These are phyloP conservation scores for Boletus rufocinnamomeus DNA, from an alignment of 768 basidiomycete genomes.

Conservation along the genomic window DNA sequence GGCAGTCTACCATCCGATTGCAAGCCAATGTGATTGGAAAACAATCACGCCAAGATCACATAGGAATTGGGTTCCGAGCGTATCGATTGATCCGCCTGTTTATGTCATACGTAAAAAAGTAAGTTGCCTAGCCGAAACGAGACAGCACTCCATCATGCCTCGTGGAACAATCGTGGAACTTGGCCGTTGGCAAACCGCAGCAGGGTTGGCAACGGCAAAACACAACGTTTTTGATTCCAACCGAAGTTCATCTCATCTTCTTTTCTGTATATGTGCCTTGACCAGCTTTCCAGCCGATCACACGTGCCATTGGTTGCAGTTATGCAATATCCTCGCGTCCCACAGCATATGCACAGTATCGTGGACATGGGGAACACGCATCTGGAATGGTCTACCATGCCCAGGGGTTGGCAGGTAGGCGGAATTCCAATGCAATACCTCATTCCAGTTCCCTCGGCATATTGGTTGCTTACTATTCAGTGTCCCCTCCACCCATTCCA, in stretches of 20 bases:
- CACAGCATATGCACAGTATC: not conserved
- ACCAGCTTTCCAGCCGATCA: constrained; percentile 2
- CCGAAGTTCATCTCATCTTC: not conserved
- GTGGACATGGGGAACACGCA: not conserved
- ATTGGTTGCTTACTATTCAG: not conserved
- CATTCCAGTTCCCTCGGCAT: not conserved
- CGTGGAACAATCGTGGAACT: constrained; percentile 22
- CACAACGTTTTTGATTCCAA: constrained; percentile 15
- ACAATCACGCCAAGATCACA: constrained; percentile 5
- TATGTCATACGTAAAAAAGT: constrained; percentile 5
- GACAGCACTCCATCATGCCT: constrained; percentile 11
- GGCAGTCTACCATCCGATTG: constrained; percentile 6
- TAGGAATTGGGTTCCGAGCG: not conserved
- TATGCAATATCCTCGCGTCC: not conserved
- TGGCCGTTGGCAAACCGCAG: constrained; percentile 22
- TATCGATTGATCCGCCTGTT: not conserved
- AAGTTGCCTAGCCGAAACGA: not conserved
- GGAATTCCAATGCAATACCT: not conserved
- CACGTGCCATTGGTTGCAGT: not conserved
- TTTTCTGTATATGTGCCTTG: not conserved
- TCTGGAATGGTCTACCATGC: not conserved
- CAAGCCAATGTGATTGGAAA: not conserved
- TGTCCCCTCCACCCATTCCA: not conserved
- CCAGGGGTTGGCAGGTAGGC: constrained; percentile 13
- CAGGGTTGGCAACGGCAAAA: not conserved